A percentile compares a stretch with the other conserved stretches of the same genome.
Conservation (phyloP, 2,329 filamentous ascomycete genomes). For the Colletotrichum limetticola region DNA sequence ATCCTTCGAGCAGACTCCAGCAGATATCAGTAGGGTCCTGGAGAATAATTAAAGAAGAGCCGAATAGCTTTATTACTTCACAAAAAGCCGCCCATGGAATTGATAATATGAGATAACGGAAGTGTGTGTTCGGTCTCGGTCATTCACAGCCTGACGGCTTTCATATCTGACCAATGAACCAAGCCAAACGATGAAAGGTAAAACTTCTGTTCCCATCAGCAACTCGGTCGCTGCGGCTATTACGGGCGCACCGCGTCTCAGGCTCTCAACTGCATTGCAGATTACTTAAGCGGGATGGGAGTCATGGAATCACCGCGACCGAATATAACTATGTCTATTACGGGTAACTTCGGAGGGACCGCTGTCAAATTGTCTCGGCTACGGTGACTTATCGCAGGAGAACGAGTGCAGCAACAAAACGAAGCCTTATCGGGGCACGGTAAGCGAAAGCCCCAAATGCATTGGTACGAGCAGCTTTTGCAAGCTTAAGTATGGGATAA, state of each 20-base stretch:
- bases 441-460: not conserved
- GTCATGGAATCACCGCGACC: not conserved
- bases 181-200: not conserved
- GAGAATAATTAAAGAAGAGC: not conserved
- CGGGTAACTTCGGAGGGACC: not conserved
- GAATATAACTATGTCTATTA: not conserved
- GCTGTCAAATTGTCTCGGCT: not conserved
- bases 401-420: not conserved
- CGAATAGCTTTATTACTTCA: not conserved
- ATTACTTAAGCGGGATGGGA: not conserved
- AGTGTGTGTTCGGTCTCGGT: too few species aligned
- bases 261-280: not conserved
- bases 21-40: not conserved
- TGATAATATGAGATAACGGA: not conserved
- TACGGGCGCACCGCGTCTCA: not conserved
- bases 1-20: slow-evolving; percentile 33
- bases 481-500: not conserved
- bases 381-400: not conserved
- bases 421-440: not conserved
- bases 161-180: not conserved
- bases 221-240: not conserved
- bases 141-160: too few species aligned
- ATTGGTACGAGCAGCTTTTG: not conserved
- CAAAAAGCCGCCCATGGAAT: not conserved
- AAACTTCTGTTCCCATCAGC: not conserved